Base-by-base conservation (phyloP, 148 eudicot genomes). In the Arbutus unedo region DNA sequence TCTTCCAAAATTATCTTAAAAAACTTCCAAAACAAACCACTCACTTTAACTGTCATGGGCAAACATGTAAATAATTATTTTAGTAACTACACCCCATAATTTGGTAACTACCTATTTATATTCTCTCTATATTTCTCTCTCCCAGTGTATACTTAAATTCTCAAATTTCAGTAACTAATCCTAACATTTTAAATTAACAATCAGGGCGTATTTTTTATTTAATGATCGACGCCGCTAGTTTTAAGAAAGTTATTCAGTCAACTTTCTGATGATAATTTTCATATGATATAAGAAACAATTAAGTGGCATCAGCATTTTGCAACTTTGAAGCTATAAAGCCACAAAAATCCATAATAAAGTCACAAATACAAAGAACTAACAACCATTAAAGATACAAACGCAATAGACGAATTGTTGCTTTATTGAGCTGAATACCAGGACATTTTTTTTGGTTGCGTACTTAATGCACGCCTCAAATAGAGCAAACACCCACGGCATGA, bases 391-490 rank as follows among this genome's bases (percentile, higher is more conserved):
- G 25, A 66, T 25, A 66, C 11, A 25, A 25, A 25, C 2, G 43
- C 67, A n/a, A 25, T 66, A 66, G 31, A 66, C 71, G 16, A 66
- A 6, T 25, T 50, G 4, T 31, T 51, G 31, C 43, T 51, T 80
- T 64, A 74, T 66, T 79, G 57, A 66, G 74, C 54, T 67, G 82
- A 67, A 14, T 15, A 50, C 25, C 60, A 80, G 79, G 49, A 21
- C 8, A 51, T 68, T 50, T 50, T 18, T 67, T 68, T 50, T 51
- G 47, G 76, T 51, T 25, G 21, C 9, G 25, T 31, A 31, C 21
- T 16, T 51, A 76, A 51, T 51, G 47, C 48, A 50, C 0, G 18
- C 45, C 15, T 8, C 53, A 67, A 38, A 31, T 25, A 11, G 60
- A 41, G 45, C 57, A 44, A 18, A 44, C 48, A 10, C 56, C 62